phyloP scores from a whole-genome alignment of 768 basidiomycete species.

The Glaciozyma martinii region DNA sequence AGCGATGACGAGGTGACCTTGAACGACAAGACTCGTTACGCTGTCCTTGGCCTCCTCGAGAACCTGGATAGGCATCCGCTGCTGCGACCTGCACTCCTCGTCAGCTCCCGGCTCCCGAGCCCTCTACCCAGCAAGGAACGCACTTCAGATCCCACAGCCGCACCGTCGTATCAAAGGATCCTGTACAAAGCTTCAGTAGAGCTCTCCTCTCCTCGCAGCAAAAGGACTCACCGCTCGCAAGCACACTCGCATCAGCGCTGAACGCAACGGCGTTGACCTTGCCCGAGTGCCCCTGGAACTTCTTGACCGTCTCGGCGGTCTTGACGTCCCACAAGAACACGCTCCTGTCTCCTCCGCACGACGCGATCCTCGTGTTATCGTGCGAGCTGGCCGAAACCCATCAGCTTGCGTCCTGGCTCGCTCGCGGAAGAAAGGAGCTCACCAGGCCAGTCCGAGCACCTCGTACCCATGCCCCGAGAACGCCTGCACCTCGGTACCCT shows the following conservation, averaged over 20 bases:
- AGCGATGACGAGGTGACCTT: constrained; percentile 55
- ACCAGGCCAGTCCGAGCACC: constrained; percentile 84
- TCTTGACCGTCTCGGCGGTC: constrained; percentile 68
- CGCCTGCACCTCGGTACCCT: constrained; percentile 79
- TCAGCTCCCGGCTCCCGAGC: background rate
- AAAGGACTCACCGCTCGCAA: constrained; percentile 69
- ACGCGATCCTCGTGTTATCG: constrained; percentile 90
- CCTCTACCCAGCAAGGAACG: constrained; percentile 10
- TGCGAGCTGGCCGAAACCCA: constrained; percentile 52
- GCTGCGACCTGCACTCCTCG: constrained; percentile 51
- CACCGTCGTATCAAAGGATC: constrained; percentile 85
- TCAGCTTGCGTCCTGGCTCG: background rate
- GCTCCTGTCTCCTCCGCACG: constrained; percentile 84
- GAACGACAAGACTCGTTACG: constrained; percentile 65
- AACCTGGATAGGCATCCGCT: constrained; percentile 77
- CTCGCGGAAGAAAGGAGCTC: constrained; percentile 12
- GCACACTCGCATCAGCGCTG: constrained; percentile 72
- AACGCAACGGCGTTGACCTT: constrained; percentile 87
- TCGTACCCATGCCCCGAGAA: constrained; percentile 94
- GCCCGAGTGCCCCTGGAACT: constrained; percentile 79
- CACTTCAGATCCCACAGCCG: constrained; percentile 87
- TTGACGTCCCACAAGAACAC: constrained; percentile 95
- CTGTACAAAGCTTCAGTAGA: constrained; percentile 41
- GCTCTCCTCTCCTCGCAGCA: background rate
- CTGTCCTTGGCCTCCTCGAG: constrained; percentile 82